phyloP scores from a whole-genome alignment of 768 basidiomycete species.

The Phallus indusiatus region DNA sequence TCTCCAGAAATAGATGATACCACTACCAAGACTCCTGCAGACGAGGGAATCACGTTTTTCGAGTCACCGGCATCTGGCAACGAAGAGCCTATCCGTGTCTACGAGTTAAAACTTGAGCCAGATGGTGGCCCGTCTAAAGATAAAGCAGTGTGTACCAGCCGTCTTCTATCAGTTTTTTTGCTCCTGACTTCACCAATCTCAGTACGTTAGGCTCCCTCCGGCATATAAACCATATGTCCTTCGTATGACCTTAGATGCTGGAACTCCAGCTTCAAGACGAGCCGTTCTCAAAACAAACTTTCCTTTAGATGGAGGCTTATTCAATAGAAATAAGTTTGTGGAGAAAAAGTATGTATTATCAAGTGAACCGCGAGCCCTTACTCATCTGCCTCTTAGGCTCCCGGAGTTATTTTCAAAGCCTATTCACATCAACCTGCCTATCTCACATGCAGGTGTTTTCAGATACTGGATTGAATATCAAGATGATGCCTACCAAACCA shows the following conservation, averaged over 20 bases:
- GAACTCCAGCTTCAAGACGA: conserved; percentile 82
- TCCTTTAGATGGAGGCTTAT: conserved; percentile 84
- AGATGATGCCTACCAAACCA: conserved; percentile 42
- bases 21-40: conserved; percentile 84
- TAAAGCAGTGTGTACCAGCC: conserved; percentile 51
- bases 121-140: conserved; percentile 88
- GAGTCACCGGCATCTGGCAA: conserved; percentile 40
- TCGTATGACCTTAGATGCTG: conserved; percentile 84
- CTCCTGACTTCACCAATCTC: neutral
- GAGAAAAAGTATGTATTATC: conserved; percentile 56
- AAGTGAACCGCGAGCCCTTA: neutral
- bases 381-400: conserved; percentile 37
- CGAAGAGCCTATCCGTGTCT: conserved; percentile 68
- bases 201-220: conserved; percentile 97
- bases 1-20: conserved; percentile 27
- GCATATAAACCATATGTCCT: conserved; percentile 83
- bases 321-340: conserved; percentile 64
- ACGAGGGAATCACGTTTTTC: conserved; percentile 88
- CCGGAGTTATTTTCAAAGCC: conserved; percentile 84
- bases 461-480: conserved; percentile 94
- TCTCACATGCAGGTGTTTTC: conserved; percentile 95
- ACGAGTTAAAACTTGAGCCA: conserved; percentile 75
- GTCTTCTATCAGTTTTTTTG: neutral
- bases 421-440: conserved; percentile 89
- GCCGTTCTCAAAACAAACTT: conserved; percentile 96